Evolutionary conservation across 2,329 filamentous ascomycete species (phyloP).

Genomic region (Fusarium udum): DNA sequence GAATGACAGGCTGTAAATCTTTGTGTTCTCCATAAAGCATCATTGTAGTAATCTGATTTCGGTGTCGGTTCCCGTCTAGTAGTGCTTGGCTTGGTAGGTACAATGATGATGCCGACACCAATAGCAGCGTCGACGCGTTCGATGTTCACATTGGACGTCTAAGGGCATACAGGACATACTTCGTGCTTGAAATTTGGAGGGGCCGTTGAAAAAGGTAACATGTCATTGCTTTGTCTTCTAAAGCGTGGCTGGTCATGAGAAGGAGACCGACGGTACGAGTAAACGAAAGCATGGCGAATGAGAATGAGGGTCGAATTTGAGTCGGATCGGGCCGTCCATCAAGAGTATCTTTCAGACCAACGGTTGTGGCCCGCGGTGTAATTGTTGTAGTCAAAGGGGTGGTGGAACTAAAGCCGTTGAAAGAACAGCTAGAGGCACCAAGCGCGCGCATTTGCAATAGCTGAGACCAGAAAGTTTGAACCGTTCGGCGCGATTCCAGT

Average conservation of each 20-base stretch:
- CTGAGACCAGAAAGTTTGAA: constrained; percentile 20
- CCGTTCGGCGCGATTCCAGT: constrained; percentile 46
- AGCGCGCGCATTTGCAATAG: constrained; percentile 27
- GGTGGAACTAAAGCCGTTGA: constrained; percentile 41
- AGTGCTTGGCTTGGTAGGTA: constrained; percentile 20
- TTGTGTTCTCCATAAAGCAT: constrained; percentile 37
- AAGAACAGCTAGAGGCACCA: constrained; percentile 22
- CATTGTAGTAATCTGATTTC: constrained; percentile 28
- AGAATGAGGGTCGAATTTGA: constrained; percentile 25
- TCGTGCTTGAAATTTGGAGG: constrained; percentile 6
- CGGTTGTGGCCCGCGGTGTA: constrained; percentile 30
- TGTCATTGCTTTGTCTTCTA: constrained; percentile 22
- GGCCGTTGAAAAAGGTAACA: constrained; percentile 11
- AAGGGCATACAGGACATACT: constrained; percentile 4
- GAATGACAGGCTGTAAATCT: constrained; percentile 28
- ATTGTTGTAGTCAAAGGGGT: constrained; percentile 34
- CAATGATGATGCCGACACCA: constrained; percentile 24
- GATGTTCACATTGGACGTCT: constrained; percentile 9
- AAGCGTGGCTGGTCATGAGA: constrained; percentile 15
- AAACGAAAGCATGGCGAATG: constrained; percentile 40
- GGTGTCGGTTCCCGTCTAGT: constrained; percentile 36
- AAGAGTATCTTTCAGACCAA: constrained; percentile 24
- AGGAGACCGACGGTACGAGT: constrained; percentile 19
- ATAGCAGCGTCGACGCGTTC: constrained; percentile 19
- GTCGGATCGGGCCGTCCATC: constrained; percentile 45